Conservation (phyloP, 1,284 basidiomycete genomes). For the Cutaneotrichosporon sp. region DNA sequence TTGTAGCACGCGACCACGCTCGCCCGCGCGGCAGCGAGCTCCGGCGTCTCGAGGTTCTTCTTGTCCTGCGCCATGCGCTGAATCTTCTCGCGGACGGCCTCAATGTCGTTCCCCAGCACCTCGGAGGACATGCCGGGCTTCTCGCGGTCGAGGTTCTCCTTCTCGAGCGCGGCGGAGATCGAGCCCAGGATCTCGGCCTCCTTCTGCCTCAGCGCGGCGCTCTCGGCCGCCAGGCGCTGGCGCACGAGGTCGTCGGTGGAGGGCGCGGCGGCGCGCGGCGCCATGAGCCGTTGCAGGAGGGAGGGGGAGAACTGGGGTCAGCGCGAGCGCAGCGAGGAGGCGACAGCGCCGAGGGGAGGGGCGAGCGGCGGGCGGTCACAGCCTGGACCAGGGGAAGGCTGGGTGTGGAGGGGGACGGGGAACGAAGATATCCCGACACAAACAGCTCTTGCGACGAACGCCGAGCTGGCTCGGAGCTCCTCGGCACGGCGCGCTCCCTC, state of each 20-base stretch:
- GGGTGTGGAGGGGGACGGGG: no score
- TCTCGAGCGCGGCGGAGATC: slow-evolving; percentile 52
- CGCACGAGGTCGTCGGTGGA: slow-evolving; percentile 48
- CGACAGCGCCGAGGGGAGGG: no score
- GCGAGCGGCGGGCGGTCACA: no score
- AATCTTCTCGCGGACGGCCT: slow-evolving; percentile 54
- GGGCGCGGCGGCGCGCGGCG: slow-evolving; percentile 23
- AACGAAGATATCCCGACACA: no score
- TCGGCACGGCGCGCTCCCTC: no score
- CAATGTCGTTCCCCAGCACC: slow-evolving; percentile 52
- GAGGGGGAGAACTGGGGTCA: slow-evolving; percentile 48
- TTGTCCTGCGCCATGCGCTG: slow-evolving; percentile 45
- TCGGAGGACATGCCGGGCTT: slow-evolving; percentile 51
- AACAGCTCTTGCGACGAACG: no score
- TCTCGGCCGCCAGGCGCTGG: slow-evolving; percentile 47
- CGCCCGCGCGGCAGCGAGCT: slow-evolving; percentile 40
- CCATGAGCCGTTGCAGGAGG: slow-evolving; percentile 44
- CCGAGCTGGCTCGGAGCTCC: no score
- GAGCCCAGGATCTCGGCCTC: slow-evolving; percentile 50
- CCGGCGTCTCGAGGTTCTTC: slow-evolving; percentile 37
- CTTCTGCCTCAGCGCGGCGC: slow-evolving; percentile 46
- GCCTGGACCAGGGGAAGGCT: no score
- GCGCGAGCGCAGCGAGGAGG: slow-evolving; percentile 6
- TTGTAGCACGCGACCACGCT: slow-evolving; percentile 50
- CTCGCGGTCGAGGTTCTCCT: slow-evolving; percentile 54